phyloP scores from a whole-genome alignment of 1,284 basidiomycete genomes.

The Malassezia nana region DNA sequence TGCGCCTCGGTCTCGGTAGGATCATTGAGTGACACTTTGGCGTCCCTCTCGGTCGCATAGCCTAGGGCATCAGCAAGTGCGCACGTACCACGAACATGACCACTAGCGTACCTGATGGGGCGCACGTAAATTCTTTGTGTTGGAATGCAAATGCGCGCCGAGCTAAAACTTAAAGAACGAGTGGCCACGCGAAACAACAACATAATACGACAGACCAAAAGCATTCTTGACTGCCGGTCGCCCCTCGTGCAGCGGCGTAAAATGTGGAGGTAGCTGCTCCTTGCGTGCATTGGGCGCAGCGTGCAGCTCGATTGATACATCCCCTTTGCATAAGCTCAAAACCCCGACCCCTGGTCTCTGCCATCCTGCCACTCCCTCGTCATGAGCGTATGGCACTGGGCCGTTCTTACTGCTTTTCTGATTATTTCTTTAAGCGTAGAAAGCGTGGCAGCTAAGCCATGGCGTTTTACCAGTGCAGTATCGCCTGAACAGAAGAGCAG shows the following conservation, averaged over 20 bases:
- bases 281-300: background rate
- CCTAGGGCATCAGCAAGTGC: background rate
- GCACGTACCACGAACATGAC: background rate
- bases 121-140: background rate
- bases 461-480: background rate
- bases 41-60: constrained; percentile 6
- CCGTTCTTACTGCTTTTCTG: background rate
- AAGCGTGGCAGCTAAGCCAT: background rate
- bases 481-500: background rate
- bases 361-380: no score
- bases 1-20: constrained; percentile 73
- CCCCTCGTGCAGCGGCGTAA: background rate
- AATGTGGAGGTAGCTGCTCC: constrained; percentile 2
- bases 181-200: background rate
- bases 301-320: background rate
- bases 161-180: background rate
- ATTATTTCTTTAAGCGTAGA: background rate
- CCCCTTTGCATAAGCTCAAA: no score
- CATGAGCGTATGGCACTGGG: background rate
- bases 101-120: background rate
- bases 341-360: no score
- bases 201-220: background rate
- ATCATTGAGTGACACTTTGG: constrained; percentile 51
- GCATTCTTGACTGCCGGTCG: background rate
- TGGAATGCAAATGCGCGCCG: background rate